A percentile compares a stretch with the other conserved stretches of the same genome.
Conservation (phyloP, 257 asterid genomes). For the Penstemon barbatus region DNA sequence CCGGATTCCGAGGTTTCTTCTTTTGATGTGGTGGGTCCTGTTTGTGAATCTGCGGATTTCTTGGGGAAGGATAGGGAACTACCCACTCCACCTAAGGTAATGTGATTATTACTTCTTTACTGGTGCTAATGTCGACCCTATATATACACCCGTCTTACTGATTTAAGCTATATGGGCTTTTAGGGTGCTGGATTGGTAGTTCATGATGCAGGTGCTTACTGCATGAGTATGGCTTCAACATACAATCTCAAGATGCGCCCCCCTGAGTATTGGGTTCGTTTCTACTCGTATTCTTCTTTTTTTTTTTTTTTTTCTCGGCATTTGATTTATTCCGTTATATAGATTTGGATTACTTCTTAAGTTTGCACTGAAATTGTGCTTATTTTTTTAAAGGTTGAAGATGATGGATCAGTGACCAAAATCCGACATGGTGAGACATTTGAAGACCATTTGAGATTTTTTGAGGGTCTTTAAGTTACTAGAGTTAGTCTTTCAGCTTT, state of each 20-base stretch:
- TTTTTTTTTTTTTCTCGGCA: not conserved
- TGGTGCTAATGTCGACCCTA: not conserved
- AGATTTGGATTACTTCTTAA: not conserved
- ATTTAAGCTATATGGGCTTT: constrained; percentile 18
- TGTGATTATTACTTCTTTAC: not conserved
- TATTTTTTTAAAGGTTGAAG: constrained; percentile 59
- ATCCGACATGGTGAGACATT: constrained; percentile 84
- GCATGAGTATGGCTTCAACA: constrained; percentile 99
- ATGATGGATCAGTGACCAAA: constrained; percentile 73
- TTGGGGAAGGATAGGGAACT: constrained; percentile 90
- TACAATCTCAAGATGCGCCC: constrained; percentile 99
- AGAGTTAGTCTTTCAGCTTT: constrained; percentile 8
- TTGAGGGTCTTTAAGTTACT: constrained; percentile 61
- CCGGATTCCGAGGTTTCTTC: constrained; percentile 58
- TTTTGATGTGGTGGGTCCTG: constrained; percentile 91
- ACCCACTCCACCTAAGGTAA: constrained; percentile 77
- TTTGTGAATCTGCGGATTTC: constrained; percentile 97
- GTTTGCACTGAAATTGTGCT: constrained; percentile 17
- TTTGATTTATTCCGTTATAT: not conserved
- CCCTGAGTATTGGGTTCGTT: constrained; percentile 87
- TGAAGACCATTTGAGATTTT: constrained; percentile 77
- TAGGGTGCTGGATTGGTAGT: constrained; percentile 96
- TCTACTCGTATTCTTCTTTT: not conserved
- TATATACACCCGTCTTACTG: constrained; percentile 4
- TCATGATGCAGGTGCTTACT: constrained; percentile 98